Conservation (phyloP, 164 flowering plant genomes). For the Paratinospora sagittata region DNA sequence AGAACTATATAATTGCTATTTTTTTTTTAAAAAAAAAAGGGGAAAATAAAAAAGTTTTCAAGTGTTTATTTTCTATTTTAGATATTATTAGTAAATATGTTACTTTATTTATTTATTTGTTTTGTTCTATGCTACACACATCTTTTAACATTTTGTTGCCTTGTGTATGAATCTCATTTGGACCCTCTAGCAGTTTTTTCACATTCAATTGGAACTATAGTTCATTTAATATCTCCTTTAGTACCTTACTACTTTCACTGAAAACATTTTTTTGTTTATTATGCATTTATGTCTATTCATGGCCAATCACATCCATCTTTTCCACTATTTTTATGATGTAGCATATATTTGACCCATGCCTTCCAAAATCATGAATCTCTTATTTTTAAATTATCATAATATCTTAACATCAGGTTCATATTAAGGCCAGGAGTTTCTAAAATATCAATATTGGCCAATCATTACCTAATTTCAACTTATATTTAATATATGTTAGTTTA, state of each 20-base stretch:
- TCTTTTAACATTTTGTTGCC: not conserved
- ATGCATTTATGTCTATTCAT: conserved; percentile 2
- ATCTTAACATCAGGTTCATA: too few relatives aligned
- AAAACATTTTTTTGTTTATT: not conserved
- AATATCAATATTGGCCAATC: too few relatives aligned
- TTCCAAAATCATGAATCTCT: not conserved
- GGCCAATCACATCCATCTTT: not conserved
- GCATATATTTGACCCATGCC: not conserved
- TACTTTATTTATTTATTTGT: too few relatives aligned
- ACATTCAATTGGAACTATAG: not conserved
- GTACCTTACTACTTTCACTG: not conserved
- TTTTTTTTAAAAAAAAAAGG: too few relatives aligned
- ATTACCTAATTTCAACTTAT: too few relatives aligned
- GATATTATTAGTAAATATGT: not conserved
- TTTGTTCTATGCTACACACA: too few relatives aligned
- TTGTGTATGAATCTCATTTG: not conserved
- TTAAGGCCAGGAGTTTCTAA: too few relatives aligned
- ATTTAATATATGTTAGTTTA: too few relatives aligned
- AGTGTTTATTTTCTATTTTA: too few relatives aligned
- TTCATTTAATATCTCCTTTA: conserved; percentile 1
- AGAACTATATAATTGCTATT: too few relatives aligned
- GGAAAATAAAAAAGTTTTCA: too few relatives aligned
- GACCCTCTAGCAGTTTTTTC: not conserved
- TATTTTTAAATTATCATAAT: too few relatives aligned
- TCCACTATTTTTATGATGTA: not conserved